Evolutionary conservation across 306 rosid genomes (phyloP).

Genomic region (Malus sylvestris): DNA sequence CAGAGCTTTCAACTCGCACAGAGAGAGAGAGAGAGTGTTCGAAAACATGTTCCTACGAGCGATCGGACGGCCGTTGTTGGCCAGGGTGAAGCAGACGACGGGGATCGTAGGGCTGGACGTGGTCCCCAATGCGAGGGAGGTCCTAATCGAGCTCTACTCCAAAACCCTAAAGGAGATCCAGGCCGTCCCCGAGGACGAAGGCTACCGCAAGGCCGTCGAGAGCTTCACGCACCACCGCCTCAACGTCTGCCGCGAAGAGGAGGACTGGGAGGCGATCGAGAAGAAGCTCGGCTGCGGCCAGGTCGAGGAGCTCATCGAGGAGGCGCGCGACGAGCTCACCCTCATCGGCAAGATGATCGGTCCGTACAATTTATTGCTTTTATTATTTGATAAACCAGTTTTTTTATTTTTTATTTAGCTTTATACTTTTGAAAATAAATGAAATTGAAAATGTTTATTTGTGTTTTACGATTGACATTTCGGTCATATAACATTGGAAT

Average conservation of each 20-base stretch:
- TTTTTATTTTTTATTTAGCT: too few relatives aligned
- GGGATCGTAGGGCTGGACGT: constrained; percentile 86
- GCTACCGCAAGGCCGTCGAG: constrained; percentile 90
- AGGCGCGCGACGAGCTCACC: constrained; percentile 81
- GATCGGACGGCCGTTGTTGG: constrained; percentile 81
- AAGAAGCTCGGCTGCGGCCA: constrained; percentile 72
- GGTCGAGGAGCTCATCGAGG: constrained; percentile 95
- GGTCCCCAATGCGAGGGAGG: constrained; percentile 81
- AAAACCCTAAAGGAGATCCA: constrained; percentile 80
- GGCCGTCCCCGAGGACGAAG: constrained; percentile 85
- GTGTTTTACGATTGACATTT: not conserved
- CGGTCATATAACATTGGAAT: not conserved
- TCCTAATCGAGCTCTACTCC: constrained; percentile 57
- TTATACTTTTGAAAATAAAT: not conserved
- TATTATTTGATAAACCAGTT: not conserved
- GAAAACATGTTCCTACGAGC: constrained; percentile 62
- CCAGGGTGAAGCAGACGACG: constrained; percentile 74
- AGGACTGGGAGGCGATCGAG: constrained; percentile 82
- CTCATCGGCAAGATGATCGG: constrained; percentile 73
- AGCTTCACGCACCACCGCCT: constrained; percentile 69
- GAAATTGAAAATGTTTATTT: not conserved
- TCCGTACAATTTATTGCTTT: constrained; percentile 2
- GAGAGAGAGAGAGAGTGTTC: not conserved
- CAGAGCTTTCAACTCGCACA: not conserved
- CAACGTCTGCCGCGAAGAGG: constrained; percentile 64